These are phyloP conservation scores for Somion occarium DNA, from an alignment of 1,284 basidiomycete species.

Conservation along the genomic window DNA sequence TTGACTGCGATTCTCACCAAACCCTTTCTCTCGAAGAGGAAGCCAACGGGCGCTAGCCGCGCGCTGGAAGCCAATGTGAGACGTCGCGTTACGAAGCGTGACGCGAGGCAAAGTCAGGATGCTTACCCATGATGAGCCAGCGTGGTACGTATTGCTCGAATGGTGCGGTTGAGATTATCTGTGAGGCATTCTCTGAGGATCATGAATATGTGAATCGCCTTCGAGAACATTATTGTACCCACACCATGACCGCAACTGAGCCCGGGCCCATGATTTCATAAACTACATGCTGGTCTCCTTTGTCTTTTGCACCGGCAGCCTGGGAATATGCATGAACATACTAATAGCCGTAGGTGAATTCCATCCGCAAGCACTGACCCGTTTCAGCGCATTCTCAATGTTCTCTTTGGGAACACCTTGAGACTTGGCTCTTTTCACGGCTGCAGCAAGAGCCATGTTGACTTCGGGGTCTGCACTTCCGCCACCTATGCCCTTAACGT, in stretches of 20 bases:
- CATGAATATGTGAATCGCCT: constrained; percentile 14
- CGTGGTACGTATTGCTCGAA: constrained; percentile 58
- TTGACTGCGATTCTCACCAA: constrained; percentile 45
- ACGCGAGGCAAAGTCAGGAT: neutral
- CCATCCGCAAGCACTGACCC: constrained; percentile 46
- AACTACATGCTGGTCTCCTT: constrained; percentile 44
- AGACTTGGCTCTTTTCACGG: constrained; percentile 58
- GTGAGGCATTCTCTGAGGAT: constrained; percentile 67
- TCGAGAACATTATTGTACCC: constrained; percentile 24
- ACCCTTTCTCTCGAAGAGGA: constrained; percentile 73
- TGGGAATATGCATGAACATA: constrained; percentile 19
- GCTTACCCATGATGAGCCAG: constrained; percentile 56
- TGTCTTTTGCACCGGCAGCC: constrained; percentile 49
- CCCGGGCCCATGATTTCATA: constrained; percentile 76
- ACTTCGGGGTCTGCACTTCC: constrained; percentile 60
- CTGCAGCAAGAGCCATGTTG: constrained; percentile 59
- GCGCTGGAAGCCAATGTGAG: constrained; percentile 55
- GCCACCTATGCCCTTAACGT: constrained; percentile 39
- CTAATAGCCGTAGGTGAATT: neutral
- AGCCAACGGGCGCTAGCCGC: constrained; percentile 68
- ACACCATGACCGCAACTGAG: constrained; percentile 74
- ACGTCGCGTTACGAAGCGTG: no score
- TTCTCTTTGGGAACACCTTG: constrained; percentile 75
- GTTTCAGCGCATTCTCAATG: constrained; percentile 66
- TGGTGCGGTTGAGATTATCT: constrained; percentile 70